Evolutionary conservation across 2,329 filamentous ascomycete genomes (phyloP).

Genomic region (Cryphonectria naterciae): DNA sequence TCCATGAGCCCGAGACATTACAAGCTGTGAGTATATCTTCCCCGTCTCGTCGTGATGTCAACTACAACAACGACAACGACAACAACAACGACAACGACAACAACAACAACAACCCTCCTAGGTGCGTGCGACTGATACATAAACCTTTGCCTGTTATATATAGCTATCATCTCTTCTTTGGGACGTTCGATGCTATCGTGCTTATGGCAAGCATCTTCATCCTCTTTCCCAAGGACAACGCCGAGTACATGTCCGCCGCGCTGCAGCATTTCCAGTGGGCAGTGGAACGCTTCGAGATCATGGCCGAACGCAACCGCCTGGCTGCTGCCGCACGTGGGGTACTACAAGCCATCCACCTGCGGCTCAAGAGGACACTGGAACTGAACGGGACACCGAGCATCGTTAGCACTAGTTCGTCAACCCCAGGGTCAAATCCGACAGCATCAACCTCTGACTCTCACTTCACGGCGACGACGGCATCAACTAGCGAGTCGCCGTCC

Average conservation of each 20-base stretch:
- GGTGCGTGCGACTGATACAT: neutral
- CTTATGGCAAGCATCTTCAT: constrained; percentile 65
- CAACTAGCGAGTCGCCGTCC: constrained; percentile 1
- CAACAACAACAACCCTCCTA: too few relatives aligned
- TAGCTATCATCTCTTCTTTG: constrained; percentile 62
- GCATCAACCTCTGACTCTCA: neutral
- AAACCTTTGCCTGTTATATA: neutral
- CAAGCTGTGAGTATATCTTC: constrained; percentile 42
- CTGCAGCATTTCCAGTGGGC: constrained; percentile 64
- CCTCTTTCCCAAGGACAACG: constrained; percentile 60
- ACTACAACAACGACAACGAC: too few relatives aligned
- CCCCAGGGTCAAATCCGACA: neutral
- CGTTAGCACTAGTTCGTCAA: neutral
- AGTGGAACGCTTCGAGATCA: constrained; percentile 60
- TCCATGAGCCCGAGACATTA: constrained; percentile 56
- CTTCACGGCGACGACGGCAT: neutral
- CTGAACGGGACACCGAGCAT: constrained; percentile 24
- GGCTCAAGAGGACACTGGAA: constrained; percentile 56
- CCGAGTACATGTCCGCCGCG: constrained; percentile 50
- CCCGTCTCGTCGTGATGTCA: neutral
- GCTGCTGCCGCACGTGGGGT: constrained; percentile 60
- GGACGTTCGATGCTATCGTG: constrained; percentile 67
- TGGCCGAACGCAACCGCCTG: constrained; percentile 57
- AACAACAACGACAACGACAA: too few relatives aligned
- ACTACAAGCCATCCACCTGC: constrained; percentile 57